A percentile compares a stretch with the other conserved stretches of the same genome.
phyloP scores from a whole-genome alignment of 805 yeast genomes.

The Ogataea pilisensis region DNA sequence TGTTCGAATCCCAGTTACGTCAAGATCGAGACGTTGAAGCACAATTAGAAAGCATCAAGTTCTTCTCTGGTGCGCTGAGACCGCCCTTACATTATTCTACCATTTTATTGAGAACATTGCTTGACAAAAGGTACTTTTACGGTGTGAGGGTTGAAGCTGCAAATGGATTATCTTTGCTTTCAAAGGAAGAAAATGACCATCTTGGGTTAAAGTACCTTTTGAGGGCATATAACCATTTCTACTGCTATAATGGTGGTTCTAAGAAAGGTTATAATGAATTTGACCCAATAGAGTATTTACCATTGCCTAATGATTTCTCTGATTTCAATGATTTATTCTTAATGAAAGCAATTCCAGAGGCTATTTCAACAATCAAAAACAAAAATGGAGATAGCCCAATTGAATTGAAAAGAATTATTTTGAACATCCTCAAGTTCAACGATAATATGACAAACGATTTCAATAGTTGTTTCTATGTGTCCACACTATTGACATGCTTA shows the following conservation, averaged over 20 bases:
- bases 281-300: slow-evolving; percentile 46
- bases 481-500: slow-evolving; percentile 52
- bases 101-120: slow-evolving; percentile 67
- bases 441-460: slow-evolving; percentile 79
- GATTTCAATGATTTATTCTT: slow-evolving; percentile 66
- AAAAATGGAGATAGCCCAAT: slow-evolving; percentile 54
- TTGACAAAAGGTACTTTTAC: slow-evolving; percentile 82
- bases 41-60: slow-evolving; percentile 76
- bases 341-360: slow-evolving; percentile 61
- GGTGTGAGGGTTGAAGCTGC: slow-evolving; percentile 91
- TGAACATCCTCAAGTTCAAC: slow-evolving; percentile 74
- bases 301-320: slow-evolving; percentile 76
- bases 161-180: slow-evolving; percentile 62
- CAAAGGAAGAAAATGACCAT: slow-evolving; percentile 56
- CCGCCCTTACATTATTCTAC: slow-evolving; percentile 70
- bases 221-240: slow-evolving; percentile 62
- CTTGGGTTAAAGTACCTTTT: slow-evolving; percentile 72
- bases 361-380: slow-evolving; percentile 58
- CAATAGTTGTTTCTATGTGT: slow-evolving; percentile 66
- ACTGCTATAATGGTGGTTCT: slow-evolving; percentile 58
- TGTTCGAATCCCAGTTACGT: slow-evolving; percentile 90
- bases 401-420: slow-evolving; percentile 55
- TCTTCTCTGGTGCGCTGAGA: slow-evolving; percentile 57
- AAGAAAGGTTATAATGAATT: slow-evolving; percentile 20
- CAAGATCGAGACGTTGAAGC: slow-evolving; percentile 97